Evolutionary conservation across 1,139 yeast genomes (phyloP).

Genomic region (Debaryomycetaceae sp.): DNA sequence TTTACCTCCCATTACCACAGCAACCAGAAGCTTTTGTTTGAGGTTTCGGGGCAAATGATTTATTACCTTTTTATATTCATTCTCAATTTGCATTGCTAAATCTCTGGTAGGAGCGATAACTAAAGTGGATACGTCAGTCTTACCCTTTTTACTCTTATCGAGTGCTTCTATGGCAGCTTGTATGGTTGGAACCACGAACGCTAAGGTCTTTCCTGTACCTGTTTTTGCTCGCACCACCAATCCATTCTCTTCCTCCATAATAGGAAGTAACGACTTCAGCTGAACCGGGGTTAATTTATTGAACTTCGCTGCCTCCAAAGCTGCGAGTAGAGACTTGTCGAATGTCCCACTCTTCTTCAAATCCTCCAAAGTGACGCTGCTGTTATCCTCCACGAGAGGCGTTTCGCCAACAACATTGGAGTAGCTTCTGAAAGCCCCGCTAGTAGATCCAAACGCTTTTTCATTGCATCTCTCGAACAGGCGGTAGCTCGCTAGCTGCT

Average conservation of each 20-base stretch:
- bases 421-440: too few species aligned
- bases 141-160: constrained; percentile 24
- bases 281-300: constrained; percentile 73
- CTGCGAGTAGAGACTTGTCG: constrained; percentile 15
- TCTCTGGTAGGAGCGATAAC: constrained; percentile 92
- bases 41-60: constrained; percentile 14
- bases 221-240: constrained; percentile 88
- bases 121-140: constrained; percentile 49
- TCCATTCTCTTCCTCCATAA: constrained; percentile 54
- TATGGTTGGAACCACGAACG: constrained; percentile 77
- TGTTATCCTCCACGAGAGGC: not conserved
- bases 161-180: constrained; percentile 44
- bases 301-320: constrained; percentile 42
- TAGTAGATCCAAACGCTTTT: not conserved
- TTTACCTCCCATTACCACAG: constrained; percentile 40
- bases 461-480: not conserved
- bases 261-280: constrained; percentile 65
- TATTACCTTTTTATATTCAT: constrained; percentile 53
- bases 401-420: not conserved
- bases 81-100: constrained; percentile 78
- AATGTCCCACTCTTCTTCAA: constrained; percentile 13
- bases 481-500: too few species aligned
- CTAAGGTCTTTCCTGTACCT: constrained; percentile 93
- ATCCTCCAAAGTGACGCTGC: constrained; percentile 7
- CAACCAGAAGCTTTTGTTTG: constrained; percentile 11